Conservation (phyloP, 2,329 filamentous ascomycete species). For the Sporothrix variecibatus region DNA sequence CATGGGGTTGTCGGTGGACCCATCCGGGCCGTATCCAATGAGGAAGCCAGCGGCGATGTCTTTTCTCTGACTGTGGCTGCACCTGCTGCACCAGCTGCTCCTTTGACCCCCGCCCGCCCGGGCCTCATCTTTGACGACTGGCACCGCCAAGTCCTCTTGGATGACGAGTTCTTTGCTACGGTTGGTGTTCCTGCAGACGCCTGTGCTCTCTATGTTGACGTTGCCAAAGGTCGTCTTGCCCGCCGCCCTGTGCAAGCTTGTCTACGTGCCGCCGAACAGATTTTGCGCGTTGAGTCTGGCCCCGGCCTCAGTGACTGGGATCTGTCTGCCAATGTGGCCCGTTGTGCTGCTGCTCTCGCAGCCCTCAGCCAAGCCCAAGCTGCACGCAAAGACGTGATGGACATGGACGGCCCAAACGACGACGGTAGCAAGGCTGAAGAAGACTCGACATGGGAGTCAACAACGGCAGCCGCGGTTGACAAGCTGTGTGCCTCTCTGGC, state of each 20-base stretch:
- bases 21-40: neutral
- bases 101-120: neutral
- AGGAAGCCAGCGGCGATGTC: neutral
- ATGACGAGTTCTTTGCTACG: conserved; percentile 39
- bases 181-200: conserved; percentile 44
- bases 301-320: conserved; percentile 28
- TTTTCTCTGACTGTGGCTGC: neutral
- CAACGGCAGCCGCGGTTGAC: conserved; percentile 39
- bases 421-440: neutral
- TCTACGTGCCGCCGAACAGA: conserved; percentile 35
- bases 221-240: conserved; percentile 35
- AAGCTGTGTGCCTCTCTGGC: conserved; percentile 41
- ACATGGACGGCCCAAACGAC: conserved; percentile 27
- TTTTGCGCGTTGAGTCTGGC: conserved; percentile 26
- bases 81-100: neutral
- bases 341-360: conserved; percentile 42
- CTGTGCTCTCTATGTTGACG: conserved; percentile 41
- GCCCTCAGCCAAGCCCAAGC: conserved; percentile 29
- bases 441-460: conserved; percentile 14
- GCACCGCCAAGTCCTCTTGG: conserved; percentile 42
- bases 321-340: conserved; percentile 37
- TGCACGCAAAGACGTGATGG: neutral
- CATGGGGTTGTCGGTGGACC: conserved; percentile 9
- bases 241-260: conserved; percentile 30
- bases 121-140: conserved; percentile 44